Conservation (phyloP, 179 eudicot species). For the Spergularia azorica region DNA sequence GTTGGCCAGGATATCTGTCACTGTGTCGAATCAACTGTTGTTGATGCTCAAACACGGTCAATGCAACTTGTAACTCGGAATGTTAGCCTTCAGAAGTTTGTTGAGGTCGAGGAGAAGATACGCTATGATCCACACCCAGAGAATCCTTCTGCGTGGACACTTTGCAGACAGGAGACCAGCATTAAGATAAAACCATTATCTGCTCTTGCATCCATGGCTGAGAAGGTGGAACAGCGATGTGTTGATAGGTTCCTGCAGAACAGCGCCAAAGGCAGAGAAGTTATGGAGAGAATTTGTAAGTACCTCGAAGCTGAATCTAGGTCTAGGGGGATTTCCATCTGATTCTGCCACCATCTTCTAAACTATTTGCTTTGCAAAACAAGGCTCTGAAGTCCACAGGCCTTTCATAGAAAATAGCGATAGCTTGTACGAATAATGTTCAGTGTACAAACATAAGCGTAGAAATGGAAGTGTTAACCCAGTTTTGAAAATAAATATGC, state of each 20-base stretch:
- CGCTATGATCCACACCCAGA: conserved; percentile 96
- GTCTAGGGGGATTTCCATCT: conserved; percentile 66
- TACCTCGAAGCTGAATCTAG: conserved; percentile 97
- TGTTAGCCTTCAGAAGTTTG: conserved; percentile 72
- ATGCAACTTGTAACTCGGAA: conserved; percentile 87
- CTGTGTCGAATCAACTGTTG: conserved; percentile 88
- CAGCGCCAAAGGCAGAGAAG: conserved; percentile 94
- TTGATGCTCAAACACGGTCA: conserved; percentile 69
- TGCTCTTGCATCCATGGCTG: conserved; percentile 92
- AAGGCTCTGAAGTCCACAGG: conserved; percentile 20
- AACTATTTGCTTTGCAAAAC: conserved; percentile 13
- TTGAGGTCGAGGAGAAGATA: conserved; percentile 94
- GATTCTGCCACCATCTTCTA: conserved; percentile 22
- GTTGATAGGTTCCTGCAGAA: conserved; percentile 89
- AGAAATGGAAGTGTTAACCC: conserved; percentile 20
- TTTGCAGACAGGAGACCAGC: conserved; percentile 92
- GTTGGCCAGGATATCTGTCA: conserved; percentile 96
- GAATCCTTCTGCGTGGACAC: conserved; percentile 77
- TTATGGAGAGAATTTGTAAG: conserved; percentile 99
- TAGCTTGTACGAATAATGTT: conserved; percentile 30
- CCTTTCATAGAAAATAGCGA: conserved; percentile 11
- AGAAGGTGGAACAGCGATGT: conserved; percentile 88
- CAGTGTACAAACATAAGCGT: conserved; percentile 22
- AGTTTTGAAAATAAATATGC: conserved; percentile 25
- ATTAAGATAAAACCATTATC: conserved; percentile 83